These are phyloP conservation scores for Bipolaris victoriae DNA, from an alignment of 2,329 filamentous ascomycete species.

Conservation along the genomic window DNA sequence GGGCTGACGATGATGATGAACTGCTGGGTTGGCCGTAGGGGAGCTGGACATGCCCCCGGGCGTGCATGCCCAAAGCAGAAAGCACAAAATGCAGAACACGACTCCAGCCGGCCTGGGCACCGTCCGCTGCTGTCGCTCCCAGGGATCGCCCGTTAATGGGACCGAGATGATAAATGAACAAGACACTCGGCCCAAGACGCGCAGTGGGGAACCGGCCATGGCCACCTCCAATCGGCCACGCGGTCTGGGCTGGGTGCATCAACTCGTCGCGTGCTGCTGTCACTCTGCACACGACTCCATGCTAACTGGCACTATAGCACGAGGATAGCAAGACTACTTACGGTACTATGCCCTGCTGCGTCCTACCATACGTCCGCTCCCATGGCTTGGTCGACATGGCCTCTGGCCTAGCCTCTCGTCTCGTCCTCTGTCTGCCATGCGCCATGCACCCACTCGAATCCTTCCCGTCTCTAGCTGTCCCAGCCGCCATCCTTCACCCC, in stretches of 20 bases:
- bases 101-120: constrained; percentile 17
- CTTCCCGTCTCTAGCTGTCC: constrained; percentile 8
- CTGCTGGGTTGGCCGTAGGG: constrained; percentile 13
- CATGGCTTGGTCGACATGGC: too few species aligned
- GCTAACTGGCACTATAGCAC: too few species aligned
- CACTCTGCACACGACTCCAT: too few species aligned
- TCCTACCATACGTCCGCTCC: too few species aligned
- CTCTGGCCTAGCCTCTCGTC: not conserved
- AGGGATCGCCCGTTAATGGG: constrained; percentile 19
- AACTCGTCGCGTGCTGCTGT: too few species aligned
- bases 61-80: constrained; percentile 19
- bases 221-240: too few species aligned
- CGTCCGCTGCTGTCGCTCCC: constrained; percentile 13
- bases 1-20: constrained; percentile 10
- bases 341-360: too few species aligned
- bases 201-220: not conserved
- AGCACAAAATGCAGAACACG: constrained; percentile 17
- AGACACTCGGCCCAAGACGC: too few species aligned
- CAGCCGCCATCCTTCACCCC: constrained; percentile 4
- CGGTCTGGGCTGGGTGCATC: too few species aligned
- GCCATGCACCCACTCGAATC: constrained; percentile 11
- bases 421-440: constrained; percentile 1
- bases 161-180: constrained; percentile 25
- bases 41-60: constrained; percentile 15
- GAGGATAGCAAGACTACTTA: too few species aligned